Evolutionary conservation across 768 basidiomycete genomes (phyloP).

Genomic region (Sutorius australiensis): DNA sequence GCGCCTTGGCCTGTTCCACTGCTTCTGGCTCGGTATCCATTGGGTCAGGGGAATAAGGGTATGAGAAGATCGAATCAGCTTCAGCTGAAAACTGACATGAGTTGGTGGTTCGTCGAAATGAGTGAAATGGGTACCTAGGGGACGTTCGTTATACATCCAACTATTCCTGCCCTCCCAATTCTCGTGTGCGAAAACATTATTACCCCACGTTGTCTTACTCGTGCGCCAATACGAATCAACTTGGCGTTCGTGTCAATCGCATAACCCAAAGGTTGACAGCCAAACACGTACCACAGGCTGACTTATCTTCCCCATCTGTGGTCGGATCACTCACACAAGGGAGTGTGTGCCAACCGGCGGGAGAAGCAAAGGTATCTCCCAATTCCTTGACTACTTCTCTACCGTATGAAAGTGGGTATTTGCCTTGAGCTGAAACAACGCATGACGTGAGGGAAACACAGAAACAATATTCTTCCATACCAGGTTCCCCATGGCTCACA

Average conservation of each 20-base stretch:
- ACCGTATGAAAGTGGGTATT: slow-evolving; percentile 21
- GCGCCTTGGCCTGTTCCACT: slow-evolving; percentile 67
- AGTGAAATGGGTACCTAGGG: slow-evolving; percentile 40
- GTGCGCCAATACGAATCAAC: slow-evolving; percentile 46
- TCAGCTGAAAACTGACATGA: slow-evolving; percentile 5
- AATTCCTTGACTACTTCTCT: slow-evolving; percentile 52
- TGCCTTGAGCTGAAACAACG: not conserved
- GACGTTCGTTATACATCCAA: slow-evolving; percentile 75
- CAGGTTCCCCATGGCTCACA: slow-evolving; percentile 5
- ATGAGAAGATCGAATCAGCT: slow-evolving; percentile 52
- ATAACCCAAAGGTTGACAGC: no score
- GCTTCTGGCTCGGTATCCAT: slow-evolving; percentile 51
- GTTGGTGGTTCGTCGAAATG: not conserved
- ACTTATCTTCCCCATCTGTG: slow-evolving; percentile 8
- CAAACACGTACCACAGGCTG: slow-evolving; percentile 7
- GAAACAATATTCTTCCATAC: slow-evolving; percentile 5
- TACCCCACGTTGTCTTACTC: slow-evolving; percentile 81
- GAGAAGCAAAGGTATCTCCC: slow-evolving; percentile 75
- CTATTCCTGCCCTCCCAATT: slow-evolving; percentile 75
- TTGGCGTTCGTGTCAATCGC: slow-evolving; percentile 12
- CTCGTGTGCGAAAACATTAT: slow-evolving; percentile 94
- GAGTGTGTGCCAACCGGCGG: slow-evolving; percentile 88
- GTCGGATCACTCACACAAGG: slow-evolving; percentile 68
- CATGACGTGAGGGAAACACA: not conserved
- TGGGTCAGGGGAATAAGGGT: slow-evolving; percentile 64